Evolutionary conservation across 2,329 filamentous ascomycete genomes (phyloP).

Genomic region (Sarocladiaceae sp.): DNA sequence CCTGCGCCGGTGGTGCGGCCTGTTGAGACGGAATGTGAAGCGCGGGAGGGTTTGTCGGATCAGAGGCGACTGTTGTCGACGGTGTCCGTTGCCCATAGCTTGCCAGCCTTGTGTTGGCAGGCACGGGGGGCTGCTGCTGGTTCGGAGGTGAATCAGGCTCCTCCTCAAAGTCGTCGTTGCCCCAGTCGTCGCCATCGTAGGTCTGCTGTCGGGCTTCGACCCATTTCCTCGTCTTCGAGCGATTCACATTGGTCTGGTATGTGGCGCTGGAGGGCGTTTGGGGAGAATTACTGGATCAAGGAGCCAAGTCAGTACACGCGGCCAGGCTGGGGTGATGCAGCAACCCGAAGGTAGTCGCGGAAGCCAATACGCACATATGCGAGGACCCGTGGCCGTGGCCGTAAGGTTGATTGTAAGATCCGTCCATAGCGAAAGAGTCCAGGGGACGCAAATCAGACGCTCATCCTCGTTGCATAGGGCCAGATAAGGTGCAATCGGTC

Average conservation of each 20-base stretch:
- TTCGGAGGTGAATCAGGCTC: slow-evolving; percentile 35
- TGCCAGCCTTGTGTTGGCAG: slow-evolving; percentile 16
- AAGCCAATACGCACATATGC: not conserved
- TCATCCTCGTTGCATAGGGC: not conserved
- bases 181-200: slow-evolving; percentile 95
- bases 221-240: slow-evolving; percentile 92
- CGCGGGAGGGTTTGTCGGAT: not conserved
- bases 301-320: not conserved
- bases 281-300: slow-evolving; percentile 15
- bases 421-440: slow-evolving; percentile 7
- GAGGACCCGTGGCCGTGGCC: slow-evolving; percentile 8
- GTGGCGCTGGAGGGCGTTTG: slow-evolving; percentile 27
- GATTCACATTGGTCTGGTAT: slow-evolving; percentile 83
- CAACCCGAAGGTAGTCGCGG: not conserved
- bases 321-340: not conserved
- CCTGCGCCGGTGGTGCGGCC: not conserved
- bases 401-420: slow-evolving; percentile 7
- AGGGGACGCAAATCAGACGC: slow-evolving; percentile 7
- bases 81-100: slow-evolving; percentile 6
- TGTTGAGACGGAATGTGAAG: slow-evolving; percentile 6
- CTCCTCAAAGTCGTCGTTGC: slow-evolving; percentile 59
- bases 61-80: not conserved
- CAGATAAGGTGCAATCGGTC: not conserved
- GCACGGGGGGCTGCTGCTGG: slow-evolving; percentile 15
- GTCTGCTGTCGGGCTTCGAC: slow-evolving; percentile 80